phyloP scores from a whole-genome alignment of 495 filamentous ascomycete genomes.

The Lineolata rhizophorae region DNA sequence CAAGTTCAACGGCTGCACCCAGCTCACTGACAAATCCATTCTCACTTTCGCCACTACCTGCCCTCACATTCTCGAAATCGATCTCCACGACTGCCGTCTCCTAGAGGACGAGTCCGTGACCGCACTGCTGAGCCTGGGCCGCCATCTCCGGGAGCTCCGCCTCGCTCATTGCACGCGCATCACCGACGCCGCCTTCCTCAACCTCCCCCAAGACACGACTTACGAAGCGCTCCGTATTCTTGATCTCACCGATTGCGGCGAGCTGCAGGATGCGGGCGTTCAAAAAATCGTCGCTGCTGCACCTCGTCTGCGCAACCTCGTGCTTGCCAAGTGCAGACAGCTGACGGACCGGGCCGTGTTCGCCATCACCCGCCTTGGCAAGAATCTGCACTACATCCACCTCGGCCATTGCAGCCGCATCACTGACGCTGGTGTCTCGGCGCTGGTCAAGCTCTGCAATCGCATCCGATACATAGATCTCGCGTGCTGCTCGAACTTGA shows the following conservation, averaged over 20 bases:
- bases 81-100: conserved; percentile 65
- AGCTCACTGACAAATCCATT: conserved; percentile 60
- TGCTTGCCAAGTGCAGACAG: conserved; percentile 80
- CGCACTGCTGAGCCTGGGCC: conserved; percentile 48
- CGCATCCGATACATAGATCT: conserved; percentile 94
- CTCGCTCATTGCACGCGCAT: conserved; percentile 66
- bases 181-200: conserved; percentile 66
- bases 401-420: conserved; percentile 84
- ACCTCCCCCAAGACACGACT: conserved; percentile 41
- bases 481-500: conserved; percentile 80
- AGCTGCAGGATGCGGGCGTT: conserved; percentile 65
- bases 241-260: conserved; percentile 71
- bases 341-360: conserved; percentile 79
- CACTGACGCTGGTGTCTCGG: conserved; percentile 66
- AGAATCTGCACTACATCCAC: conserved; percentile 92
- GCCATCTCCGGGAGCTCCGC: conserved; percentile 69
- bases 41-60: conserved; percentile 71
- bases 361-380: conserved; percentile 71
- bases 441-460: conserved; percentile 68
- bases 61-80: conserved; percentile 84
- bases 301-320: conserved; percentile 74
- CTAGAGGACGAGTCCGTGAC: conserved; percentile 67
- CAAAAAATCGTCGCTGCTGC: conserved; percentile 69
- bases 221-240: conserved; percentile 83
- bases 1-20: conserved; percentile 75